A percentile compares a stretch with the other conserved stretches of the same genome.
Conservation (phyloP, 495 filamentous ascomycete genomes). For the Annulohypoxylon moriforme region DNA sequence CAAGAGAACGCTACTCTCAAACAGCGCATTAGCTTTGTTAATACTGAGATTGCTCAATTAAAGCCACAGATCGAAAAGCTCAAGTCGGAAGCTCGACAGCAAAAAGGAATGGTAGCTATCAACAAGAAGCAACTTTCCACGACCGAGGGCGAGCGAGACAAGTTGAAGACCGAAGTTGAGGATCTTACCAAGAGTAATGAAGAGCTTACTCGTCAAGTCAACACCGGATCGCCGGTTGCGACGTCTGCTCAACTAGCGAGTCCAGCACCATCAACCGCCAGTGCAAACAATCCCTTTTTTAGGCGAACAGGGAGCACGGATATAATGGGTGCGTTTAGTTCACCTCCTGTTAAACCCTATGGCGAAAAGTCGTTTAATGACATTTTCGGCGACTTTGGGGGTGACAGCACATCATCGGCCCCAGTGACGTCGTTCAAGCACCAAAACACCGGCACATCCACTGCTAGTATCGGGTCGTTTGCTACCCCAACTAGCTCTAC, state of each 20-base stretch:
- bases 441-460: constrained; percentile 66
- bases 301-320: constrained; percentile 74
- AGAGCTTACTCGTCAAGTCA: constrained; percentile 60
- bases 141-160: constrained; percentile 86
- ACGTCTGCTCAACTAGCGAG: constrained; percentile 61
- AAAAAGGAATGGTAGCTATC: constrained; percentile 95
- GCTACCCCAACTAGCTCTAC: constrained; percentile 65
- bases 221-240: constrained; percentile 53
- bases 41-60: constrained; percentile 81
- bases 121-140: constrained; percentile 97
- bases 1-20: constrained; percentile 87
- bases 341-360: constrained; percentile 58
- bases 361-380: constrained; percentile 83
- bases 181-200: constrained; percentile 72
- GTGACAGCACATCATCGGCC: constrained; percentile 61
- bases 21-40: constrained; percentile 84
- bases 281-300: constrained; percentile 92
- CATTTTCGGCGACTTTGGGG: constrained; percentile 79
- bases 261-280: constrained; percentile 77
- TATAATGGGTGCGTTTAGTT: constrained; percentile 68
- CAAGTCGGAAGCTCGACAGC: constrained; percentile 87
- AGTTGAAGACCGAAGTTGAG: constrained; percentile 80
- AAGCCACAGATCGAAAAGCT: constrained; percentile 92
- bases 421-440: constrained; percentile 75
- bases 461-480: constrained; percentile 63